These are phyloP conservation scores for Candida ipomoeae DNA, from an alignment of 805 yeast genomes.

Conservation along the genomic window DNA sequence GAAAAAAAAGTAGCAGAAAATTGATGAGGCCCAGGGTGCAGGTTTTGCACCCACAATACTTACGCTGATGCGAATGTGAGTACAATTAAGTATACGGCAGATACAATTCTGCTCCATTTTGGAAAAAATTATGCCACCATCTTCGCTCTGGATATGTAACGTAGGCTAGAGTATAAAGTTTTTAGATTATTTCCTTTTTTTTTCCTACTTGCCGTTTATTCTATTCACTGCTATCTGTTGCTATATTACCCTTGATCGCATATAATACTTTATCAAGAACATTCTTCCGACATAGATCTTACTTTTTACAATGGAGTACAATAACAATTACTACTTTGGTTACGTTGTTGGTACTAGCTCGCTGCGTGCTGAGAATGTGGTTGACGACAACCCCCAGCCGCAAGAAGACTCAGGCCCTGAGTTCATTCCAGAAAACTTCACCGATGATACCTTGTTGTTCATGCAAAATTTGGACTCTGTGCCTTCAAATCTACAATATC, in stretches of 20 bases:
- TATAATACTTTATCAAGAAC: neutral
- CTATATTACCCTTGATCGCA: slow-evolving; percentile 1
- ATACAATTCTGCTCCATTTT: neutral
- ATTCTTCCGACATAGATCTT: neutral
- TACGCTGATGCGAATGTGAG: slow-evolving; percentile 3
- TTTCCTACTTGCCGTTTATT: neutral
- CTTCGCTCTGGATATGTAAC: neutral
- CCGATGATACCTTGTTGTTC: too few relatives aligned
- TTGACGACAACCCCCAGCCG: neutral
- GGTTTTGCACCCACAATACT: slow-evolving; percentile 18
- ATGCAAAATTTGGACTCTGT: too few relatives aligned
- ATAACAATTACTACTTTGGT: neutral
- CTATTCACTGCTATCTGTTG: neutral
- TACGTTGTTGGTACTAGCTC: neutral
- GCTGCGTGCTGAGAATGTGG: neutral
- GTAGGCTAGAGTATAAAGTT: neutral
- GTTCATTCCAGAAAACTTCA: too few relatives aligned
- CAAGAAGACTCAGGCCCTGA: too few relatives aligned
- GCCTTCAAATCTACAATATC: too few relatives aligned
- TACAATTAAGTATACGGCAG: slow-evolving; percentile 2
- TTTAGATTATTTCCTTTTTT: neutral
- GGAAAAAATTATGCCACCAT: neutral
- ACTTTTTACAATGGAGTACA: neutral
- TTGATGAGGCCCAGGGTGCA: slow-evolving; percentile 16
- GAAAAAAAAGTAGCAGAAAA: slow-evolving; percentile 16